Percentiles rank a stretch among this genome's conserved stretches.
phyloP scores from a whole-genome alignment of 2,329 filamentous ascomycete genomes.

The Fusarium musae region DNA sequence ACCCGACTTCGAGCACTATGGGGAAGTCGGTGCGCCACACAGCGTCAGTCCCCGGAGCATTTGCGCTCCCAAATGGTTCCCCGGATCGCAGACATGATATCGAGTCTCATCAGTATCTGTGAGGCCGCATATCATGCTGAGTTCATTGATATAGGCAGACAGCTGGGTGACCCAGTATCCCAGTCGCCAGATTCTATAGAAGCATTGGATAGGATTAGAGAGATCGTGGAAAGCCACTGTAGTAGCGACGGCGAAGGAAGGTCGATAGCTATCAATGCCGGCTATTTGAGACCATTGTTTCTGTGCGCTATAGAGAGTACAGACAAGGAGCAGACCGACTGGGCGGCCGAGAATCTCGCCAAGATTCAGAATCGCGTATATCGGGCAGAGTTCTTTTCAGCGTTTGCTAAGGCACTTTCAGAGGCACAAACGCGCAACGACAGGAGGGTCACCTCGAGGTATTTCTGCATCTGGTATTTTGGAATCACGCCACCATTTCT shows the following conservation, averaged over 20 bases:
- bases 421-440: not conserved
- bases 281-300: not conserved
- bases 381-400: not conserved
- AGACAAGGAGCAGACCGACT: not conserved
- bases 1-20: not conserved
- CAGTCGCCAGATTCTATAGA: not conserved
- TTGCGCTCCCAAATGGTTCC: not conserved
- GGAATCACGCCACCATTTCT: not conserved
- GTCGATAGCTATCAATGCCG: accelerated
- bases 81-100: not conserved
- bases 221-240: not conserved
- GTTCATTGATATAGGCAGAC: not conserved
- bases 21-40: not conserved
- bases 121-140: not conserved
- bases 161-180: not conserved
- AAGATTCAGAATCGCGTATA: not conserved
- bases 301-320: not conserved
- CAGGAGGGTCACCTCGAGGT: not conserved
- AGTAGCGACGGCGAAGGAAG: accelerated
- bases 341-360: not conserved
- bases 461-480: conserved; percentile 10
- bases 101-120: not conserved
- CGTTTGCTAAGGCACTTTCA: not conserved
- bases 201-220: not conserved
- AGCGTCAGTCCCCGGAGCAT: not conserved